phyloP scores from a whole-genome alignment of 495 filamentous ascomycete genomes.

The Terfezia claveryi region DNA sequence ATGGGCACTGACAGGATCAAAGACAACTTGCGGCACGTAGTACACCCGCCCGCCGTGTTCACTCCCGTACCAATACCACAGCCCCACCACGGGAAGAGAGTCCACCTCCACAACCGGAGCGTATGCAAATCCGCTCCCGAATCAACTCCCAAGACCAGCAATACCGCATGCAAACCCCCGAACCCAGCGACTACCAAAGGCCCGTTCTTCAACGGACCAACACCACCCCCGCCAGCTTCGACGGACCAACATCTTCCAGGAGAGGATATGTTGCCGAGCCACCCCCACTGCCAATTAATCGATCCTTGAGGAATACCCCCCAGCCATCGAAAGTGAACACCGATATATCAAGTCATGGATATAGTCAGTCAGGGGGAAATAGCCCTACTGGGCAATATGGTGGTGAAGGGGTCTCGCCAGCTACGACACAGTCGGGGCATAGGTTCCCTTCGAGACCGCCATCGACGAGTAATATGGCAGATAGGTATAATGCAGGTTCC shows the following conservation, averaged over 20 bases:
- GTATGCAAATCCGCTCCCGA: slow-evolving; percentile 15
- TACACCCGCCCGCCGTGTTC: slow-evolving; percentile 22
- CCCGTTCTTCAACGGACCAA: slow-evolving; percentile 14
- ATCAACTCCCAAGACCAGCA: slow-evolving; percentile 6
- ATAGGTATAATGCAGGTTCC: slow-evolving; percentile 2
- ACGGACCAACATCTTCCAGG: slow-evolving; percentile 5
- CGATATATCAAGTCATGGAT: not conserved
- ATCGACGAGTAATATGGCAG: slow-evolving; percentile 2
- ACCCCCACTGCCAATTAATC: slow-evolving; percentile 11
- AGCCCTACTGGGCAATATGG: not conserved
- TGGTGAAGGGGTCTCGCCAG: not conserved
- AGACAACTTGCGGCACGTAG: slow-evolving; percentile 19
- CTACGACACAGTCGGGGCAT: not conserved
- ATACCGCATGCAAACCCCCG: slow-evolving; percentile 4
- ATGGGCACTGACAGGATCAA: not conserved
- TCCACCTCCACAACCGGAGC: slow-evolving; percentile 20
- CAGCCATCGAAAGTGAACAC: not conserved
- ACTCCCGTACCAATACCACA: slow-evolving; percentile 38
- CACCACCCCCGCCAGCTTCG: slow-evolving; percentile 10
- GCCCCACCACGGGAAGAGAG: slow-evolving; percentile 33
- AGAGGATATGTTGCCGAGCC: slow-evolving; percentile 15
- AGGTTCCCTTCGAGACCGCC: slow-evolving; percentile 3
- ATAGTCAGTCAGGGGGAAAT: not conserved
- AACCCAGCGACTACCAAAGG: slow-evolving; percentile 6
- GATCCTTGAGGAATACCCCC: not conserved